Conservation (phyloP, 129 eudicot species). For the Escallonia rubra region DNA sequence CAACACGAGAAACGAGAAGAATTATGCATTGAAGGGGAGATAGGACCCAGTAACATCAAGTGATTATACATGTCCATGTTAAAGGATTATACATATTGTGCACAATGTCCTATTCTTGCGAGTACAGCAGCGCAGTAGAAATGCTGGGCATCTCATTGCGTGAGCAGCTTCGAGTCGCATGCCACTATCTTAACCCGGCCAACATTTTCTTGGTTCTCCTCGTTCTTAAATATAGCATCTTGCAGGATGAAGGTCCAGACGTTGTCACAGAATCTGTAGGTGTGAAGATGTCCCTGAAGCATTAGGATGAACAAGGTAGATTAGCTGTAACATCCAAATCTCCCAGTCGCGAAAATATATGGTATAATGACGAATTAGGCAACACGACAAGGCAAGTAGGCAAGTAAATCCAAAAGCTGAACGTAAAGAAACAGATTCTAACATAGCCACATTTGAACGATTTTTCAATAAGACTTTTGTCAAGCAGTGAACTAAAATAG, state of each 20-base stretch:
- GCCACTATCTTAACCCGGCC: slow-evolving; percentile 76
- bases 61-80: neutral
- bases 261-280: slow-evolving; percentile 95
- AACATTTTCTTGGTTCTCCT: slow-evolving; percentile 68
- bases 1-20: too few species aligned
- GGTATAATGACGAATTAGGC: too few species aligned
- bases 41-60: too few species aligned
- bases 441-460: too few species aligned
- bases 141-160: slow-evolving; percentile 29
- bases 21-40: too few species aligned
- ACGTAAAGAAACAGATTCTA: too few species aligned
- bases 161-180: slow-evolving; percentile 60
- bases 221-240: slow-evolving; percentile 73
- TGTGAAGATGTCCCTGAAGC: slow-evolving; percentile 87
- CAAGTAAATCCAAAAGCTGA: too few species aligned
- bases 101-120: neutral
- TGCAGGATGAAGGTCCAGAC: slow-evolving; percentile 95
- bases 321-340: too few species aligned
- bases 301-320: neutral
- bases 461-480: too few species aligned
- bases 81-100: neutral
- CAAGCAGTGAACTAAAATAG: too few species aligned
- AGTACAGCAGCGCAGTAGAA: neutral
- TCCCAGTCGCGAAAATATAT: too few species aligned
- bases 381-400: too few species aligned